Evolutionary conservation across 345 rosid species (phyloP).

Genomic region (Microcos paniculata): DNA sequence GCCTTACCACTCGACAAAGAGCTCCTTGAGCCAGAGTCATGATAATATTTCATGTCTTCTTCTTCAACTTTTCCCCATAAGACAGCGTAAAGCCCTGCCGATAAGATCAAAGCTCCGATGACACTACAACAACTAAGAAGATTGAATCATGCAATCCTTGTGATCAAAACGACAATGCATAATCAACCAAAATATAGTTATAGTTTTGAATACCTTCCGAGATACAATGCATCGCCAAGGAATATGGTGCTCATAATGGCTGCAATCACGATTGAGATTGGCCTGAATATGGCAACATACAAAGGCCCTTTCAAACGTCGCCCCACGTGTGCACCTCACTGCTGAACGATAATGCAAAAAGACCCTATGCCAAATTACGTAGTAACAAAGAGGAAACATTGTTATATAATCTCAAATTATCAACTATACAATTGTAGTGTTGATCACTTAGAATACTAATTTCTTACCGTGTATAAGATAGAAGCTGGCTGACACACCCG

Average conservation of each 20-base stretch:
- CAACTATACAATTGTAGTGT: background rate
- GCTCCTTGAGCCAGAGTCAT: slow-evolving; percentile 13
- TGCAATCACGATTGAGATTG: slow-evolving; percentile 39
- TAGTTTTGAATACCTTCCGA: slow-evolving; percentile 38
- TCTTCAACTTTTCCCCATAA: slow-evolving; percentile 90
- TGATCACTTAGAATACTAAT: background rate
- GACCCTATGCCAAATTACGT: slow-evolving; percentile 18
- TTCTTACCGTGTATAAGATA: slow-evolving; percentile 40
- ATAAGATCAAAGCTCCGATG: slow-evolving; percentile 67
- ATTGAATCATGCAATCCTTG: background rate
- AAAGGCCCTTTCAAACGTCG: slow-evolving; percentile 40
- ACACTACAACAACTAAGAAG: slow-evolving; percentile 33
- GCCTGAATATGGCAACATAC: slow-evolving; percentile 43
- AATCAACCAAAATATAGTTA: background rate
- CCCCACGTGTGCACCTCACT: slow-evolving; percentile 32
- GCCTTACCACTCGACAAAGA: slow-evolving; percentile 31
- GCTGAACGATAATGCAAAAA: slow-evolving; percentile 10
- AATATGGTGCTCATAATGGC: slow-evolving; percentile 32
- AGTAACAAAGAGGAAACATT: too few species aligned
- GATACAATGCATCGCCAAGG: slow-evolving; percentile 35
- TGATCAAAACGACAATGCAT: background rate
- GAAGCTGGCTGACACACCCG: too few species aligned
- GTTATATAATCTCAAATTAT: background rate
- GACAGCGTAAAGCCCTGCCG: slow-evolving; percentile 71
- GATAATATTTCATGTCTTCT: slow-evolving; percentile 38